Conservation (phyloP, 371 early-diverging fungal species). For the Rhizopus sp. region DNA sequence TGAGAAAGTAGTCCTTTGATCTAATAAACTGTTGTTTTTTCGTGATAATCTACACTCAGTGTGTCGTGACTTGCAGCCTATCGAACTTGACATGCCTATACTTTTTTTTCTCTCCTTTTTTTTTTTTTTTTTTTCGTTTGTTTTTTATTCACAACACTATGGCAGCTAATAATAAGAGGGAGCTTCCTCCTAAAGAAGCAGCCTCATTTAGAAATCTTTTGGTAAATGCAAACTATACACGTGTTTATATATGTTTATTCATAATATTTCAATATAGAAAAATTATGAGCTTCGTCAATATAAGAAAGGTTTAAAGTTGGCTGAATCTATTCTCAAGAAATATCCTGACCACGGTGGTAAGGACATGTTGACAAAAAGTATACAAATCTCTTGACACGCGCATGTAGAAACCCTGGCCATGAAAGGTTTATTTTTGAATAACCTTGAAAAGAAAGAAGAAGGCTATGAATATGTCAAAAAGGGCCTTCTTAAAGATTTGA, state of each 20-base stretch:
- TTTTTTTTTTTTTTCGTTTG: neutral
- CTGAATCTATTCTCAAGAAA: conserved; percentile 92
- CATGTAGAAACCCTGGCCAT: conserved; percentile 87
- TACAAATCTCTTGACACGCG: neutral
- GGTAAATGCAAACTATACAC: conserved; percentile 45
- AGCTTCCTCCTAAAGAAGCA: conserved; percentile 79
- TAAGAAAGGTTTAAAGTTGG: conserved; percentile 91
- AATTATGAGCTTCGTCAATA: conserved; percentile 93
- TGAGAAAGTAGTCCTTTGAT: conserved; percentile 34
- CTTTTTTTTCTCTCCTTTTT: neutral
- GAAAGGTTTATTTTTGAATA: conserved; percentile 90
- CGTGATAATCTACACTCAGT: too few species aligned
- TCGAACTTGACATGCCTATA: too few species aligned
- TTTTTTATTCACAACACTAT: neutral
- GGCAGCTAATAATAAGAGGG: conserved; percentile 16
- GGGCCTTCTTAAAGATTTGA: conserved; percentile 80
- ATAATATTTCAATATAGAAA: conserved; percentile 63
- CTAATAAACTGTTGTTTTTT: too few species aligned
- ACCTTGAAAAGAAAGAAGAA: conserved; percentile 90
- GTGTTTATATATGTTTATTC: neutral
- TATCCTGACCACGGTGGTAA: conserved; percentile 93
- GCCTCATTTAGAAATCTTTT: conserved; percentile 75
- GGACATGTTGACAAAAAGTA: conserved; percentile 1
- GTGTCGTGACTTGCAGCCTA: too few species aligned
- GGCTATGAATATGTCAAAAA: conserved; percentile 87